These are phyloP conservation scores for Thalassia testudinum DNA, from an alignment of 116 monocot genomes.

Conservation along the genomic window DNA sequence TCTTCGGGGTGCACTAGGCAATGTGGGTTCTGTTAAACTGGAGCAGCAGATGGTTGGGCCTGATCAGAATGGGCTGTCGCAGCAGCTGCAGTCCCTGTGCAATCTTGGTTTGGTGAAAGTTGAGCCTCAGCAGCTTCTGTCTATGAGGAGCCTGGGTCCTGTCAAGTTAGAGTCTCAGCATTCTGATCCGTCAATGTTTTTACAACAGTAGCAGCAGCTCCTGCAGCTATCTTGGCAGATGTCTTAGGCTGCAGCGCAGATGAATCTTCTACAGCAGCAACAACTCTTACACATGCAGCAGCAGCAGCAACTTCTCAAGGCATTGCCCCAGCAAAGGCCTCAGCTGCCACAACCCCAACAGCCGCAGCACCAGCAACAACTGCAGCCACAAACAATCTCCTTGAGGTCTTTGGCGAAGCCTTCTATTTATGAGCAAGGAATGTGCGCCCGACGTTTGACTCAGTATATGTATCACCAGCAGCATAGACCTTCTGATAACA, in stretches of 20 bases:
- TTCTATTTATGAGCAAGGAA: too few species aligned
- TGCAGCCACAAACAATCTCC: slow-evolving; percentile 18
- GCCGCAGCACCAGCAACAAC: slow-evolving; percentile 17
- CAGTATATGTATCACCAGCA: slow-evolving; percentile 74
- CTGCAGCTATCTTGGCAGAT: slow-evolving; percentile 22
- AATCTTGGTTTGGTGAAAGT: slow-evolving; percentile 36
- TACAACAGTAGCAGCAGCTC: slow-evolving; percentile 25
- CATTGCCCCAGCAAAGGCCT: slow-evolving; percentile 22
- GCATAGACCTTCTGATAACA: slow-evolving; percentile 56
- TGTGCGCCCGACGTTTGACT: slow-evolving; percentile 56
- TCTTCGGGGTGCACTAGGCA: slow-evolving; percentile 17
- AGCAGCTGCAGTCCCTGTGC: slow-evolving; percentile 13
- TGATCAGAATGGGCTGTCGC: slow-evolving; percentile 10
- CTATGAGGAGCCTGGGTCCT: slow-evolving; percentile 25
- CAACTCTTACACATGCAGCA: slow-evolving; percentile 26
- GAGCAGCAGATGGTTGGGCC: slow-evolving; percentile 22
- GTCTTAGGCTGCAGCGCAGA: slow-evolving; percentile 11
- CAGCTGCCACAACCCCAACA: slow-evolving; percentile 10
- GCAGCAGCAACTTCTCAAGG: slow-evolving; percentile 38
- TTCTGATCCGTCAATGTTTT: slow-evolving; percentile 36
- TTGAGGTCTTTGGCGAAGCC: slow-evolving; percentile 34
- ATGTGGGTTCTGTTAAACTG: slow-evolving; percentile 30
- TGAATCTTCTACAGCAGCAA: too few species aligned
- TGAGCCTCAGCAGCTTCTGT: slow-evolving; percentile 44
- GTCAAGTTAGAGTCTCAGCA: slow-evolving; percentile 49